A percentile compares a stretch with the other conserved stretches of the same genome.
These are phyloP conservation scores for Allium sativum DNA, from an alignment of 106 monocot genomes.

Conservation along the genomic window DNA sequence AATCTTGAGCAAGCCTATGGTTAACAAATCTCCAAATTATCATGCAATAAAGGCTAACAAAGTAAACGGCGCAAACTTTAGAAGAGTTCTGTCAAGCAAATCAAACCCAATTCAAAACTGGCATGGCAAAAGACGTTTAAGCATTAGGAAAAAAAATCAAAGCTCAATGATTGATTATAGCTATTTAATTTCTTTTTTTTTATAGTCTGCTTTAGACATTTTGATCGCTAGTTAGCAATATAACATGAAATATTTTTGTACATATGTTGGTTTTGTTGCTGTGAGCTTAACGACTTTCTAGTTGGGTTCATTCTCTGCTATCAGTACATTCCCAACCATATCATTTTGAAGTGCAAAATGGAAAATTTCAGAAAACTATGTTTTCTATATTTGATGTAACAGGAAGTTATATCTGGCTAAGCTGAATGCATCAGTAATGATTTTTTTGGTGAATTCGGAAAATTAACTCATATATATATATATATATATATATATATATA, in stretches of 20 bases:
- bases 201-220: background rate
- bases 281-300: too few relatives aligned
- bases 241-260: background rate
- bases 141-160: background rate
- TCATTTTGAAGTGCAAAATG: too few relatives aligned
- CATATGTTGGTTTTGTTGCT: too few relatives aligned
- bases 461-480: too few relatives aligned
- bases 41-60: background rate
- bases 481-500: too few relatives aligned
- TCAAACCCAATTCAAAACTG: constrained; percentile 1
- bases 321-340: too few relatives aligned
- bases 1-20: background rate
- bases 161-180: background rate
- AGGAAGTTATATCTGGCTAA: too few relatives aligned
- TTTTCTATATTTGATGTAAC: too few relatives aligned
- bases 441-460: too few relatives aligned
- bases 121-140: background rate
- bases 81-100: background rate
- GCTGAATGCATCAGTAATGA: too few relatives aligned
- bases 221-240: background rate
- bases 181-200: background rate
- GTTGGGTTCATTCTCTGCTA: too few relatives aligned
- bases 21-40: background rate
- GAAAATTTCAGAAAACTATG: too few relatives aligned
- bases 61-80: background rate